Conservation (phyloP, 768 basidiomycete species). For the Serendipita sp. region DNA sequence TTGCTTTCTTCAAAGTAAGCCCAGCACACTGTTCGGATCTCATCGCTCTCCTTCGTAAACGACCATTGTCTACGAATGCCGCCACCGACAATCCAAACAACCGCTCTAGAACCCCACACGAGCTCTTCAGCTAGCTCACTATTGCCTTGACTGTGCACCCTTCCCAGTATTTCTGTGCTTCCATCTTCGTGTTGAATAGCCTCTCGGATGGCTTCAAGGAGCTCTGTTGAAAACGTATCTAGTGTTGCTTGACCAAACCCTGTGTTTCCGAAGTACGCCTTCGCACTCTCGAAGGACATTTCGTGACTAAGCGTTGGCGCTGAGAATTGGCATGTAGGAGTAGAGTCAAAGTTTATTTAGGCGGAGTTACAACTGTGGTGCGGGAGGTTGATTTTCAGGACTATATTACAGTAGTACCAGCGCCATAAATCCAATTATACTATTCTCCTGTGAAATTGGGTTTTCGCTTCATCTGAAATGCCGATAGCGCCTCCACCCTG, state of each 20-base stretch:
- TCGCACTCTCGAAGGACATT: not conserved
- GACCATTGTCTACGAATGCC: constrained; percentile 59
- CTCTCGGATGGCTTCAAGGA: constrained; percentile 11
- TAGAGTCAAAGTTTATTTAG: not conserved
- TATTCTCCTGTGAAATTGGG: constrained; percentile 74
- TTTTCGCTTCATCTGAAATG: constrained; percentile 70
- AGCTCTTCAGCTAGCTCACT: constrained; percentile 40
- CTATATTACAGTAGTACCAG: not conserved
- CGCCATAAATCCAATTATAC: not conserved
- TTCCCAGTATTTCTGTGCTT: constrained; percentile 7
- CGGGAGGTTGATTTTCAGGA: not conserved
- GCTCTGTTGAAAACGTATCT: not conserved
- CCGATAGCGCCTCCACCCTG: constrained; percentile 66
- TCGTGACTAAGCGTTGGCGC: not conserved
- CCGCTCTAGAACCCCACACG: constrained; percentile 50
- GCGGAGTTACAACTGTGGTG: not conserved
- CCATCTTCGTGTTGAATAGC: constrained; percentile 9
- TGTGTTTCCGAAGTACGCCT: not conserved
- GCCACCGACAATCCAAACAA: constrained; percentile 50
- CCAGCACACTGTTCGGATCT: constrained; percentile 67
- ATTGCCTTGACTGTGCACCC: not conserved
- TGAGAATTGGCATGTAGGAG: not conserved
- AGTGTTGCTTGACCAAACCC: not conserved
- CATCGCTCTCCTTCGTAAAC: constrained; percentile 53
- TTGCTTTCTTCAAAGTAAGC: constrained; percentile 48